Base-by-base conservation (phyloP, 2,329 filamentous ascomycete genomes). In the Colletotrichum sp. region DNA sequence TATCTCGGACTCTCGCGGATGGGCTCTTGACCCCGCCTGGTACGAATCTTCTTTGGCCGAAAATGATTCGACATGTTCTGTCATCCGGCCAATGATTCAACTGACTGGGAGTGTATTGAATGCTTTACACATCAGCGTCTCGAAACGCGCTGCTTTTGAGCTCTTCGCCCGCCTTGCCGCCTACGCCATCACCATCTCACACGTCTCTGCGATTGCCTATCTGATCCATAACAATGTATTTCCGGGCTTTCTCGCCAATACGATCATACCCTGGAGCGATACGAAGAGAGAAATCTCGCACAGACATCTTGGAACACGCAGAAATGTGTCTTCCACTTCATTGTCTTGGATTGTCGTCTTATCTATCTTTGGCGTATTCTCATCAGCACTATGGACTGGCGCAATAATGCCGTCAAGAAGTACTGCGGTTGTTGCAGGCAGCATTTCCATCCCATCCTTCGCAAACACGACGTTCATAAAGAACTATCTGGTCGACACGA, bases 61-160 rank as follows among this genome's bases (percentile, higher is more conserved):
- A 9, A 28, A 18, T 13, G 9, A 18, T 12, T 28, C 24, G 13
- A 61, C 58, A 34, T 28, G 81, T 5, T 43, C 34, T 43, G 32
- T 16, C 7, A 16, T 43, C 7, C 36, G 12, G 9, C 58, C 80
- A 21, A 72, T 76, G 2, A 77, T 77, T 30, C 81, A 80, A 7
- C 34, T 81, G 12, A 60, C 72, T 5, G 77, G 76, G 9, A 68
- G 67, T 6, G 16, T 13, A 8, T n/a, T 38, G 7, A 21, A 6
- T 4, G 7, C 9, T 30, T 30, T 57, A 55, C 13, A 76, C 9
- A 30, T 36, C 36, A 26, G 21, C 21, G n/a, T 38, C 26, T 66
- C 63, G 6, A 66, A 52, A 24, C 38, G 63, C n/a, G 36, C 18
- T 28, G 15, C 43, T 24, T n/a, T 66, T 16, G 63, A 66, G 63